Evolutionary conservation across 176 grass and related monocot genomes (phyloP).

Genomic region (Chrysopogon serrulatus): DNA sequence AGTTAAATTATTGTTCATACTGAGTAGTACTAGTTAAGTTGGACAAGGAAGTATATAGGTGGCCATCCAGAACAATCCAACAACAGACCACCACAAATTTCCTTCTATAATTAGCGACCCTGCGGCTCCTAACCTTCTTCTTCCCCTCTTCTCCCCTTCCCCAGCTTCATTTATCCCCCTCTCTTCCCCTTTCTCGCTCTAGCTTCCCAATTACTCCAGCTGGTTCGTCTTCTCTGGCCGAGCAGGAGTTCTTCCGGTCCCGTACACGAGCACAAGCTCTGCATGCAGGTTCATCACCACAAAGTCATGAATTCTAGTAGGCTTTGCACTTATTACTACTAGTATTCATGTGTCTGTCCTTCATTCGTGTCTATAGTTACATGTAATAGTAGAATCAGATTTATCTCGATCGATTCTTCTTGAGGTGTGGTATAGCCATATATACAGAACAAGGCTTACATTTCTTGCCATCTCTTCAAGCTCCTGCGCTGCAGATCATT

Average conservation of each 20-base stretch:
- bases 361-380: not conserved
- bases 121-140: not conserved
- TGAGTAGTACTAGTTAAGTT: not conserved
- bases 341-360: not conserved
- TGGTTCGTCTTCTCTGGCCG: not conserved
- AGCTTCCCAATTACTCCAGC: conserved; percentile 14
- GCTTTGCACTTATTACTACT: not conserved
- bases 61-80: conserved; percentile 34
- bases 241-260: not conserved
- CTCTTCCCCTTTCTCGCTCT: not conserved
- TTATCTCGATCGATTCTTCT: conserved; percentile 28
- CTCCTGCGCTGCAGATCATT: conserved; percentile 32
- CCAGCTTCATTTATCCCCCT: not conserved
- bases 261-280: not conserved
- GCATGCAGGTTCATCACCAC: not conserved
- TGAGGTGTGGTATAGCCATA: not conserved
- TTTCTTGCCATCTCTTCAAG: conserved; percentile 24
- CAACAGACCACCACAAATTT: conserved; percentile 19
- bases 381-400: not conserved
- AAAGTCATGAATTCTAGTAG: not conserved
- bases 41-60: conserved; percentile 10
- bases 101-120: conserved; percentile 24
- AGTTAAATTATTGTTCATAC: conserved; percentile 8
- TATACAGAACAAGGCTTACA: conserved; percentile 18
- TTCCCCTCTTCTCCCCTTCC: not conserved